Percentiles rank a stretch among this genome's conserved stretches.
phyloP scores from a whole-genome alignment of 495 filamentous ascomycete genomes.

The Penicillium fimorum region DNA sequence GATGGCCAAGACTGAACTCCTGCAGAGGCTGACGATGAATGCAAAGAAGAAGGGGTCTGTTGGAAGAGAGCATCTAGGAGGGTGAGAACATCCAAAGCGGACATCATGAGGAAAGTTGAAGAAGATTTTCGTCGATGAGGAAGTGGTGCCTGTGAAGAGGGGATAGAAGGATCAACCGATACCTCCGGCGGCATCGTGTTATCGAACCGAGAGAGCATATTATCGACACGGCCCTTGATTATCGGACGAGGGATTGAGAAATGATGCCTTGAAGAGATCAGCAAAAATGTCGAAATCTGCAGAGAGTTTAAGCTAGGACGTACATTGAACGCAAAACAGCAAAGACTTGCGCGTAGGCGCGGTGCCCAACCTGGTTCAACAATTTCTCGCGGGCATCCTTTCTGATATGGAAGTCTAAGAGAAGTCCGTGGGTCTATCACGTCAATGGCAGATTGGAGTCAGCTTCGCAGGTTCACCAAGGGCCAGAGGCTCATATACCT shows the following conservation, averaged over 20 bases:
- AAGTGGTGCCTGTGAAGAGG: slow-evolving; percentile 2
- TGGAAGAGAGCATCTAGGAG: slow-evolving; percentile 46
- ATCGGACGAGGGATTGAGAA: slow-evolving; percentile 49
- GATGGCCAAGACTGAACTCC: slow-evolving; percentile 18
- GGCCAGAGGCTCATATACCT: slow-evolving; percentile 58
- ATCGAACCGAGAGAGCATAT: slow-evolving; percentile 63
- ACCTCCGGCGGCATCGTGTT: slow-evolving; percentile 3
- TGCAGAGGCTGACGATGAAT: slow-evolving; percentile 26
- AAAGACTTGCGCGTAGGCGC: slow-evolving; percentile 70
- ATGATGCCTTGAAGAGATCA: slow-evolving; percentile 34
- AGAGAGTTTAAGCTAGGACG: slow-evolving; percentile 13
- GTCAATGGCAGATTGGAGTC: slow-evolving; percentile 10
- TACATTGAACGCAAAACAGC: slow-evolving; percentile 51
- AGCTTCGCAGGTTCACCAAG: slow-evolving; percentile 7
- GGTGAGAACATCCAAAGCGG: slow-evolving; percentile 39
- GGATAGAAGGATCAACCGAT: slow-evolving; percentile 4
- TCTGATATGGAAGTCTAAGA: slow-evolving; percentile 86
- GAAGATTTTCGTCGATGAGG: slow-evolving; percentile 21
- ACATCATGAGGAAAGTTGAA: slow-evolving; percentile 42
- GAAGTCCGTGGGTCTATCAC: slow-evolving; percentile 71
- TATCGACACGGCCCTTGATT: slow-evolving; percentile 73
- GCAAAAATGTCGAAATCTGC: background rate
- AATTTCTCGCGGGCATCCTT: slow-evolving; percentile 88
- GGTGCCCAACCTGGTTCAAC: slow-evolving; percentile 75
- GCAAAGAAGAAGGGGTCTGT: slow-evolving; percentile 22